Base-by-base conservation (phyloP, 2,329 filamentous ascomycete species). In the Clonostachys chloroleuca region DNA sequence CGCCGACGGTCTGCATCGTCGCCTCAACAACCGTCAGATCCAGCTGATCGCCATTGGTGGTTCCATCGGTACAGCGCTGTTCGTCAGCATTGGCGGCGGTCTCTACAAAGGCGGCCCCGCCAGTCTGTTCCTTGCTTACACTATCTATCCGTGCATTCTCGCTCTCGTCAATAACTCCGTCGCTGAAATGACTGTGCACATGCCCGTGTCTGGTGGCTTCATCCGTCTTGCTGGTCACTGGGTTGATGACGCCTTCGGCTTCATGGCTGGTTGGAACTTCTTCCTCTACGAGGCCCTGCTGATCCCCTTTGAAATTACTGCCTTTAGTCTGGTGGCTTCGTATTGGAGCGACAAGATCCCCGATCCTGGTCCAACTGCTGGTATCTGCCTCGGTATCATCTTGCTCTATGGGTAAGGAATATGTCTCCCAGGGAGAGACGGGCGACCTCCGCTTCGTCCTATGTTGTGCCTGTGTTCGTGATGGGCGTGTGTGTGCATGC, bases 1-100 rank as follows among this genome's bases (percentile, higher is more conserved):
- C 17, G 36, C 36, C 36, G 36, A 39, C 36, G 24, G 24, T 39
- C 46, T 46, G 17, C 47, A 40, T 17, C 44, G 48, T n/a, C 39
- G 40, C 14, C 34, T 49, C 17, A 18, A 39, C n/a, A 40, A 40
- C 30, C 40, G 34, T 12, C 35, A 77, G 51, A 69, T 79, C 48
- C 75, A 78, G 54, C 63, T 78, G 45, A 75, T 78, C 50, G 75
- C 74, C 48, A 71, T 78, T 51, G 75, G 75, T 7, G 75, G 75
- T 8, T 74, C 74, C 35, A 77, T 79, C 51, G 73, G 73, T 30
- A 77, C 73, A 13, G 54, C 55, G 12, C 45, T 58, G 12, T 57
- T 50, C 30, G 52, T 56, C 14, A 50, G 52, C 44, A 68, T 67
- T 56, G 65, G 63, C 13, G 57, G 55, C 9, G 55, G 56, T 0